Base-by-base conservation (phyloP, 2,329 filamentous ascomycete genomes). In the Sclerotinia sclerotiorum region DNA sequence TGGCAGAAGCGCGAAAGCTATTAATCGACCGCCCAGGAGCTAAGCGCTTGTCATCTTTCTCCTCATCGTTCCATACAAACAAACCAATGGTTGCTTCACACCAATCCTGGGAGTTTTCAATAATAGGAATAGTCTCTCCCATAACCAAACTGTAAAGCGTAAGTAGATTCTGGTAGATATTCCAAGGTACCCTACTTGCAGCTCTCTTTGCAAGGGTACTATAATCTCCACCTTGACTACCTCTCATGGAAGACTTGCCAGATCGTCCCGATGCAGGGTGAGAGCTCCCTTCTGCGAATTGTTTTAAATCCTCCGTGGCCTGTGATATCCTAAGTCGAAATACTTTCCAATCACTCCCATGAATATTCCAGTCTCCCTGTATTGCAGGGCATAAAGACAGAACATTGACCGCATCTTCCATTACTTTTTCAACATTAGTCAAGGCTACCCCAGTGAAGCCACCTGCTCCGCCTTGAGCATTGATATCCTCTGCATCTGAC, bases 41-140 rank as follows among this genome's bases (percentile, higher is more conserved):
- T 54, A 74, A 54, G 52, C 72, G 74, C 65, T 72, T 72, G 61
- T 83, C 81, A 13, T 88, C 84, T 69, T 88, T 86, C n/a, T 87
- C 86, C 70, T 95, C 92, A 76, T 97, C 90, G 93, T 94, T 97
- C 94, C 94, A 98, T 7, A 91, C 89, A 44, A 94, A 89, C 62
- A 98, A 81, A 1, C 90, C 91, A 69, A 97, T 81, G 0, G 90
- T 91, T 0, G 93, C 94, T 81, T 98, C 94, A 64, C 94, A 88
- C 94, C 94, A 98, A 79, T 97, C 94, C 75, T 94, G 89, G 0
- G 93, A 87, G 56, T 88, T 87, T 58, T 88, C 86, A 70, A 96
- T 82, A 65, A 97, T 92, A 27, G 93, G 88, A 48, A 89, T 86
- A 13, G 88, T 84, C 71, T 90, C 87, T 48, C 94, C 94, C 5